Evolutionary conservation across 2,329 filamentous ascomycete genomes (phyloP).

Genomic region (Alternaria viburni): DNA sequence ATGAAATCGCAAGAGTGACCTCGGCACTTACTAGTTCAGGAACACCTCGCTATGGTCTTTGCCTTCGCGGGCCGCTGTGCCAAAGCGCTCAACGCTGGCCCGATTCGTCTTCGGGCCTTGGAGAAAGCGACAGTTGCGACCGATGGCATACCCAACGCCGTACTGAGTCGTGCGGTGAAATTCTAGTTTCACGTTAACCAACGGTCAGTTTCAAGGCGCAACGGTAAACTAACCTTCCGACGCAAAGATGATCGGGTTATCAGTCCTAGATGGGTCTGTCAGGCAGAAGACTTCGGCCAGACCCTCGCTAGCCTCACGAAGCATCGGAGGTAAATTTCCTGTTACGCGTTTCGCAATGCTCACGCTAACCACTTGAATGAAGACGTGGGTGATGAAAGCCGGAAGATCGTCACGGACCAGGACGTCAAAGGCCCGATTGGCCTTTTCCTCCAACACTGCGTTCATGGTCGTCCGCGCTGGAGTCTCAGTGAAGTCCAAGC

Average conservation of each 20-base stretch:
- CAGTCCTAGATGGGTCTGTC: conserved; percentile 73
- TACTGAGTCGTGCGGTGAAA: conserved; percentile 79
- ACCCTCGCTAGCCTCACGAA: conserved; percentile 74
- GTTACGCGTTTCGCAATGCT: conserved; percentile 73
- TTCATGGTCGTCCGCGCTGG: conserved; percentile 63
- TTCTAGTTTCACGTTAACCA: conserved; percentile 55
- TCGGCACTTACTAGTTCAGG: conserved; percentile 69
- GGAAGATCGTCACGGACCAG: conserved; percentile 73
- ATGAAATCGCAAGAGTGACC: conserved; percentile 1
- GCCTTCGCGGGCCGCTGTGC: conserved; percentile 66
- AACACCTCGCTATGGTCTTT: conserved; percentile 76
- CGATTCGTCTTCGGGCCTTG: conserved; percentile 75
- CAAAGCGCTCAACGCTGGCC: conserved; percentile 66
- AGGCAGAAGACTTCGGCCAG: conserved; percentile 79
- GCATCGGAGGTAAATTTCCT: conserved; percentile 67
- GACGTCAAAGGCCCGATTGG: conserved; percentile 67
- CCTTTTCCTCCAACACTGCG: conserved; percentile 65
- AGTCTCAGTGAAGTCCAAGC: conserved; percentile 62
- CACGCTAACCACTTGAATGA: conserved; percentile 71
- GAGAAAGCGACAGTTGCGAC: conserved; percentile 78
- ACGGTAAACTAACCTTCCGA: conserved; percentile 65
- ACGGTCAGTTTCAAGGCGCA: neutral
- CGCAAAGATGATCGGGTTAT: conserved; percentile 79
- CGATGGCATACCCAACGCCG: conserved; percentile 73
- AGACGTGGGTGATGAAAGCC: conserved; percentile 73